Percentiles rank a stretch among this genome's conserved stretches.
These are phyloP conservation scores for Magnaporthiopsis rhizophila DNA, from an alignment of 2,329 filamentous ascomycete genomes.

Conservation along the genomic window DNA sequence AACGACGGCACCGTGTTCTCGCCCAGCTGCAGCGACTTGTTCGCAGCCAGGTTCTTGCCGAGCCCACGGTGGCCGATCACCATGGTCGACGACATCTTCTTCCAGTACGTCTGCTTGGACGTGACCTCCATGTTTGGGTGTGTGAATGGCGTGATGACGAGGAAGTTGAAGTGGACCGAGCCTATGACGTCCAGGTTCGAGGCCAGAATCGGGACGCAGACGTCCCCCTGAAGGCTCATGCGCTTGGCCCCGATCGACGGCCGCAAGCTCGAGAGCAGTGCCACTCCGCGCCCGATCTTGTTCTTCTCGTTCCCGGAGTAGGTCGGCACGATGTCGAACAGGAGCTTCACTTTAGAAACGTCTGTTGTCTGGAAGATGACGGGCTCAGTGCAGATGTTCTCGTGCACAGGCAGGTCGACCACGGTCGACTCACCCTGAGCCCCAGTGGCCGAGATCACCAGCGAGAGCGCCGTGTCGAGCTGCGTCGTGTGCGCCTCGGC, in stretches of 20 bases:
- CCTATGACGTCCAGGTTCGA: conserved; percentile 85
- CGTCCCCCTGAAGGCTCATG: conserved; percentile 87
- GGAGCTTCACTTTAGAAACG: conserved; percentile 70
- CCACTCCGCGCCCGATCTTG: conserved; percentile 83
- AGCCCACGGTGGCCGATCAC: conserved; percentile 65
- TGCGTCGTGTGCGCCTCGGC: conserved; percentile 85
- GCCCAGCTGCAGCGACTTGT: conserved; percentile 83
- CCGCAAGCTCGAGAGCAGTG: conserved; percentile 78
- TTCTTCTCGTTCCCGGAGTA: conserved; percentile 86
- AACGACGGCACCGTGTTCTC: conserved; percentile 96
- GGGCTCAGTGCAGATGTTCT: conserved; percentile 88
- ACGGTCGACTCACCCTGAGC: conserved; percentile 81
- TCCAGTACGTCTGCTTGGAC: conserved; percentile 92
- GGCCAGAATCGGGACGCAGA: conserved; percentile 84
- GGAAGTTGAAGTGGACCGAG: conserved; percentile 91
- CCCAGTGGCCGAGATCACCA: conserved; percentile 80
- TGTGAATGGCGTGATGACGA: conserved; percentile 87
- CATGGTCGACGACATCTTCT: conserved; percentile 83
- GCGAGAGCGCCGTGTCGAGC: conserved; percentile 85
- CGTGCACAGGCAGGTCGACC: conserved; percentile 87
- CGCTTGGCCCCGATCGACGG: conserved; percentile 74
- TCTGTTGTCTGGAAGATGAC: conserved; percentile 81
- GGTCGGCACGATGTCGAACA: conserved; percentile 93
- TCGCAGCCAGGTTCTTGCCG: conserved; percentile 80
- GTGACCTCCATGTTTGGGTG: conserved; percentile 92